Percentiles rank a stretch among this genome's conserved stretches.
Evolutionary conservation across 495 filamentous ascomycete species (phyloP).

Genomic region (Penicillium atrosanguineum): DNA sequence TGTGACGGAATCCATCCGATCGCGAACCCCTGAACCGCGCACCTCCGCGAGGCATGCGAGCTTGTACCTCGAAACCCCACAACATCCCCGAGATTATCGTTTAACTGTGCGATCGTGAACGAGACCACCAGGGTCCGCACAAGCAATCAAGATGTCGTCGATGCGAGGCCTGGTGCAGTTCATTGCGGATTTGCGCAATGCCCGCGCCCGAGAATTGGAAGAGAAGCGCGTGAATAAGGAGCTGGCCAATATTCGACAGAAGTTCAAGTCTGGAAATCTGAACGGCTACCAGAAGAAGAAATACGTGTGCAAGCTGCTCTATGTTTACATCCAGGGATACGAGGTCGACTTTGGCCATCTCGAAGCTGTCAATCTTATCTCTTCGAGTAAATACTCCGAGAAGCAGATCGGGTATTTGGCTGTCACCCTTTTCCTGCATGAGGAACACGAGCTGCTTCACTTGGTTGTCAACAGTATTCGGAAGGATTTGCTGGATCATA

Average conservation of each 20-base stretch:
- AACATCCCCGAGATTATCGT: constrained; percentile 5
- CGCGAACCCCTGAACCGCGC: constrained; percentile 27
- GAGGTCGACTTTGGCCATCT: constrained; percentile 99
- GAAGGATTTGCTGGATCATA: constrained; percentile 91
- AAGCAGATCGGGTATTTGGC: constrained; percentile 99
- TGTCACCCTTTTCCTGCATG: constrained; percentile 95
- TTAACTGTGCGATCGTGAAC: neutral
- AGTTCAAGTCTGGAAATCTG: constrained; percentile 74
- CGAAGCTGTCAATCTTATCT: constrained; percentile 96
- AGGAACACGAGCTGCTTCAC: constrained; percentile 93
- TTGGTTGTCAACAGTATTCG: constrained; percentile 97
- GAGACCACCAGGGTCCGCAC: neutral
- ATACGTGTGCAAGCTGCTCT: constrained; percentile 99
- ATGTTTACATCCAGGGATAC: constrained; percentile 99
- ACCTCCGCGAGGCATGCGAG: constrained; percentile 30
- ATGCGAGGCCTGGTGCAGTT: constrained; percentile 95
- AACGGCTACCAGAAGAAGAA: constrained; percentile 99
- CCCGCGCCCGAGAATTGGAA: constrained; percentile 89
- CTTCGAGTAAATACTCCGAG: constrained; percentile 94
- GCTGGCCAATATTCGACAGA: constrained; percentile 90
- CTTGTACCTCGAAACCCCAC: constrained; percentile 12
- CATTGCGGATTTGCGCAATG: constrained; percentile 95
- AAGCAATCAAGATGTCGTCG: constrained; percentile 50
- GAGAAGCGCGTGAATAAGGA: constrained; percentile 99
- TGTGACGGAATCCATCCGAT: constrained; percentile 29